Evolutionary conservation across 2,329 filamentous ascomycete genomes (phyloP), one percentile per base, ranked within the genome.

Genomic region (Kalmusia sp.): DNA sequence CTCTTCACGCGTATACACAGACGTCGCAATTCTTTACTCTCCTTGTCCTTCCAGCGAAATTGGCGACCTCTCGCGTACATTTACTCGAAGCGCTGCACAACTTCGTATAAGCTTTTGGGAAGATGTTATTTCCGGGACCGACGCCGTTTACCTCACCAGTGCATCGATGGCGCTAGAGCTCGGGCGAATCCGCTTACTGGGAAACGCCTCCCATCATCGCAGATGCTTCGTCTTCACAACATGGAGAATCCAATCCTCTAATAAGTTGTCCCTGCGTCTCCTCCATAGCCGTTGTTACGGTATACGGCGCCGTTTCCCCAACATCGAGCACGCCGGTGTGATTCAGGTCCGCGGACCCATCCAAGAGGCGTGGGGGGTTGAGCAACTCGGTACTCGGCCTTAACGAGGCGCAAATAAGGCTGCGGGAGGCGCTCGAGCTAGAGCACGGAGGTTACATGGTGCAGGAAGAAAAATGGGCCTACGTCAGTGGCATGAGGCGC

Each of bases 391-490:
- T 21, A 31, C 49, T 45, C 49, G 49, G 49, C 49, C 38, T 45
- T 8, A 14, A 15, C 17, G 15, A 37, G 31, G 27, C 30, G 27
- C 15, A 34, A 8, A 21, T 5, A 15, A 45, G 21, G 46, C n/a
- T n/a, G n/a, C 46, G 46, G 46, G 35, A 40, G 46, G 25, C 46
- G 39, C 24, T 14, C 38, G 38, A 24, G 12, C 37, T 28, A 43
- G 48, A 47, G 47, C 40, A 27, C 30, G 48, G 52, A 33, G 50
- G 60, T 62, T 65, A 58, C 63, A 66, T 58, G 48, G 41, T 39
- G 52, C 39, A 7, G 14, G 47, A 15, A 47, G 30, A 51, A 64
- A 57, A 61, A 51, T 52, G 64, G 64, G 57, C 14, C 58, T 25
- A 53, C 52, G 50, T 58, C 59, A 59, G 59, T 41, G 57, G 57